Evolutionary conservation across 140 eudicot species (phyloP).

Genomic region (Ambrosia hybrid): DNA sequence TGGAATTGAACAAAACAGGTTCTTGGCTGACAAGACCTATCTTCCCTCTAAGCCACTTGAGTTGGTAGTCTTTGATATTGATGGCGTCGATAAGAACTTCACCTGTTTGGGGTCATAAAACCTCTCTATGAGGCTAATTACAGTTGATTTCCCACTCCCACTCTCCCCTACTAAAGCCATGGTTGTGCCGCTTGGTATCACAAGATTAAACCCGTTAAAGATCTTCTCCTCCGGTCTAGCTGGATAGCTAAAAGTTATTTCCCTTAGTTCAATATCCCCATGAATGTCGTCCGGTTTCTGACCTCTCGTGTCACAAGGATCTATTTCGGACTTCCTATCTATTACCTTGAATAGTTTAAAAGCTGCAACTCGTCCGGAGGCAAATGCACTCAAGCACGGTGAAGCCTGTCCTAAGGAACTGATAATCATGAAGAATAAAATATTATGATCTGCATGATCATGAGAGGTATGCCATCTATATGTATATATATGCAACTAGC

Average conservation of each 20-base stretch:
- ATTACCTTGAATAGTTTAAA: conserved; percentile 56
- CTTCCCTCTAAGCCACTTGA: conserved; percentile 58
- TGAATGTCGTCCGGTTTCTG: conserved; percentile 31
- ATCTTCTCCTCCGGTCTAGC: conserved; percentile 49
- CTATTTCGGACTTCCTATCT: conserved; percentile 48
- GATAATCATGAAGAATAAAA: neutral
- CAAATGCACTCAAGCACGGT: conserved; percentile 59
- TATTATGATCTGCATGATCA: neutral
- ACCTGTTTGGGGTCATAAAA: conserved; percentile 65
- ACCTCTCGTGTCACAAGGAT: conserved; percentile 46
- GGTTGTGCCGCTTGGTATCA: conserved; percentile 50
- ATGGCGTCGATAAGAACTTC: conserved; percentile 57
- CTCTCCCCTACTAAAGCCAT: conserved; percentile 62
- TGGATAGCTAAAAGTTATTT: conserved; percentile 61
- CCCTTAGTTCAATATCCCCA: conserved; percentile 49
- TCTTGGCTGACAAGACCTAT: conserved; percentile 72
- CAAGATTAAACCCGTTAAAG: conserved; percentile 43
- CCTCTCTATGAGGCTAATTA: conserved; percentile 56
- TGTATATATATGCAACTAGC: neutral
- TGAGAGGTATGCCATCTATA: neutral
- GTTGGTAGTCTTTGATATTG: conserved; percentile 49
- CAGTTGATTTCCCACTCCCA: conserved; percentile 71
- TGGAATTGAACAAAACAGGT: conserved; percentile 53
- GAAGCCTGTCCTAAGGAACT: conserved; percentile 68
- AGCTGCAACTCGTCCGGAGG: conserved; percentile 63